Percentiles rank a stretch among this genome's conserved stretches.
Conservation (phyloP, 1,139 yeast species). For the Geotrichum reessii region DNA sequence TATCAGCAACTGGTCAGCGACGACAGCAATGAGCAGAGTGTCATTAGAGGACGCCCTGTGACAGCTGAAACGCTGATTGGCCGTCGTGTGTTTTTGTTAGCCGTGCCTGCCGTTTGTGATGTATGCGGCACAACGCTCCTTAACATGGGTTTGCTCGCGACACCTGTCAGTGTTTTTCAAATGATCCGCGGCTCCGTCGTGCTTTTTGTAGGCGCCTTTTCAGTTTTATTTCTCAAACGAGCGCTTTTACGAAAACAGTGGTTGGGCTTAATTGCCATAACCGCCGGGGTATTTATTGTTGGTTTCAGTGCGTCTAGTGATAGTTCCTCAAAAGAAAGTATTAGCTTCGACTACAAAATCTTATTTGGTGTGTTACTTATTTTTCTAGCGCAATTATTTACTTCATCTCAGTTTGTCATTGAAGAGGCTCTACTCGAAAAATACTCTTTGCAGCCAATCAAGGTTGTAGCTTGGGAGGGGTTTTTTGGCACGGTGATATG, state of each 20-base stretch:
- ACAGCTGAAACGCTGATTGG: background rate
- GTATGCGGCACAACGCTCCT: slow-evolving; percentile 67
- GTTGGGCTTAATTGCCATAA: slow-evolving; percentile 57
- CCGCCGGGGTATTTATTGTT: slow-evolving; percentile 64
- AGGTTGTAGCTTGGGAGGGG: slow-evolving; percentile 72
- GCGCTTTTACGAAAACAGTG: slow-evolving; percentile 59
- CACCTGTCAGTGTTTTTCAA: slow-evolving; percentile 79
- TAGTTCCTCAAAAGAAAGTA: slow-evolving; percentile 18
- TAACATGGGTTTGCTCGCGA: slow-evolving; percentile 67
- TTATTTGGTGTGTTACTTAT: slow-evolving; percentile 55
- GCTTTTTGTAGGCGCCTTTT: slow-evolving; percentile 67
- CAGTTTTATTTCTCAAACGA: slow-evolving; percentile 56
- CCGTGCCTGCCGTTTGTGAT: slow-evolving; percentile 69
- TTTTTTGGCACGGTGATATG: slow-evolving; percentile 54
- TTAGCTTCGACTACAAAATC: slow-evolving; percentile 25
- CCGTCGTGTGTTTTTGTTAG: slow-evolving; percentile 33
- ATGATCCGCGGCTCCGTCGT: slow-evolving; percentile 80
- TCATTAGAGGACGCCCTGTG: background rate
- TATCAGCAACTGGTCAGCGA: background rate
- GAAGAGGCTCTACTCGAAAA: slow-evolving; percentile 63
- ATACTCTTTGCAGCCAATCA: slow-evolving; percentile 55
- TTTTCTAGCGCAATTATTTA: slow-evolving; percentile 57
- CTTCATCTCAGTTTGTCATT: slow-evolving; percentile 71
- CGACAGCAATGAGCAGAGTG: background rate
- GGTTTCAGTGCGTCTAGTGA: slow-evolving; percentile 56